Conservation (phyloP, 208 protist genomes). For the Tetramitus jugosus region DNA sequence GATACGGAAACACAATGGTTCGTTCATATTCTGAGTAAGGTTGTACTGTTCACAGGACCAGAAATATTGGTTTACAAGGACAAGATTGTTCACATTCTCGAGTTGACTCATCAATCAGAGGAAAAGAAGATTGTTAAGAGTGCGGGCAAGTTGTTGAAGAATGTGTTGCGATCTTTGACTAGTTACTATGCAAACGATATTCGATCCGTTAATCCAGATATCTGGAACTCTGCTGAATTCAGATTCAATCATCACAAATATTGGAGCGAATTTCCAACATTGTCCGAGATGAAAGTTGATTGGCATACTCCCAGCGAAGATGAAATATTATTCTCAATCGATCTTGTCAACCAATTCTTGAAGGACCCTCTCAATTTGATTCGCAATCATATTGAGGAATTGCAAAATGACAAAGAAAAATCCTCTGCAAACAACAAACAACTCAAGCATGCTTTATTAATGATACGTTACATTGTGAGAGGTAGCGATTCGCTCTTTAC, state of each 20-base stretch:
- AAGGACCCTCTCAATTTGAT: neutral
- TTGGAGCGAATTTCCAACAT: neutral
- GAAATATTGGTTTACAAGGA: neutral
- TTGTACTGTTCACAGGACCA: neutral
- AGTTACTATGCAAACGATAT: neutral
- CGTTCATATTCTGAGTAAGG: conserved; percentile 10
- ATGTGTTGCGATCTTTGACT: neutral
- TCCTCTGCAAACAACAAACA: neutral
- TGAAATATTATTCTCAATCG: neutral
- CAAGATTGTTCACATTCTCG: neutral
- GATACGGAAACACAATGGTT: conserved; percentile 1
- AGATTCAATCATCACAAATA: neutral
- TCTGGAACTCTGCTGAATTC: conserved; percentile 1
- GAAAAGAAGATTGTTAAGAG: neutral
- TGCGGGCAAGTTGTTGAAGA: conserved; percentile 2
- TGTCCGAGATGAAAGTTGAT: conserved; percentile 11
- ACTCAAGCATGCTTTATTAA: neutral
- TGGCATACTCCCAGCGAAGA: conserved; percentile 7
- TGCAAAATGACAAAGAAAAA: neutral
- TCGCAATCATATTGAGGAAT: neutral
- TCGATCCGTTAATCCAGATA: neutral
- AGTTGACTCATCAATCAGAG: neutral
- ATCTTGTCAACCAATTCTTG: neutral
- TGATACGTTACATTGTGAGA: neutral
- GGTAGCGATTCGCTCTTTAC: neutral